Evolutionary conservation across 2,329 filamentous ascomycete species (phyloP).

Genomic region (Pseudopyricularia cyperi): DNA sequence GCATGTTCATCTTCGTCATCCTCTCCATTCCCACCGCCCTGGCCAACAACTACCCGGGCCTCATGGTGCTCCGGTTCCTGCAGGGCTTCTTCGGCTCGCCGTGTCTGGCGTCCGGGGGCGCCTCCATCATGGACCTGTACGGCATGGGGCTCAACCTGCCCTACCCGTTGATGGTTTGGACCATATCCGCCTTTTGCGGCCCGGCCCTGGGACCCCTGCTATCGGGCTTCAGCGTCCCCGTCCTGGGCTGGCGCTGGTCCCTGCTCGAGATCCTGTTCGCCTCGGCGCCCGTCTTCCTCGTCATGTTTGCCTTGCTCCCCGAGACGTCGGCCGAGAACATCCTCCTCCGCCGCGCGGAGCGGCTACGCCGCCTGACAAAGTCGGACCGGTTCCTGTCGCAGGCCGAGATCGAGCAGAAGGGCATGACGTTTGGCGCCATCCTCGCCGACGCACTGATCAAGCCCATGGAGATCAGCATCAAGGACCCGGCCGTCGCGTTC

Average conservation of each 20-base stretch:
- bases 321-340: slow-evolving; percentile 50
- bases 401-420: slow-evolving; percentile 49
- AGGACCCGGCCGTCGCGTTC: slow-evolving; percentile 50
- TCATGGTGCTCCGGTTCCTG: slow-evolving; percentile 52
- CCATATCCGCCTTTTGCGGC: slow-evolving; percentile 28
- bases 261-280: slow-evolving; percentile 52
- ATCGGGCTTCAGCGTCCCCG: slow-evolving; percentile 44
- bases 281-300: slow-evolving; percentile 41
- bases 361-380: slow-evolving; percentile 50
- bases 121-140: slow-evolving; percentile 39
- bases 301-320: slow-evolving; percentile 49
- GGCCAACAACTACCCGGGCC: slow-evolving; percentile 46
- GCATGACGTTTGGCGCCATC: slow-evolving; percentile 25
- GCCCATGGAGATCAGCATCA: slow-evolving; percentile 45
- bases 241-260: slow-evolving; percentile 50
- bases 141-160: slow-evolving; percentile 36
- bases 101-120: slow-evolving; percentile 46
- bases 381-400: slow-evolving; percentile 42
- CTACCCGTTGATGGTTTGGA: slow-evolving; percentile 47
- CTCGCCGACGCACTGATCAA: slow-evolving; percentile 45
- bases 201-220: slow-evolving; percentile 47
- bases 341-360: slow-evolving; percentile 44
- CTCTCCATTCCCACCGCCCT: slow-evolving; percentile 52
- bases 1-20: slow-evolving; percentile 56
- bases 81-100: slow-evolving; percentile 55